A percentile compares a stretch with the other conserved stretches of the same genome.
phyloP scores from a whole-genome alignment of 78 protist genomes.

The Dictyostelium firmibasis region DNA sequence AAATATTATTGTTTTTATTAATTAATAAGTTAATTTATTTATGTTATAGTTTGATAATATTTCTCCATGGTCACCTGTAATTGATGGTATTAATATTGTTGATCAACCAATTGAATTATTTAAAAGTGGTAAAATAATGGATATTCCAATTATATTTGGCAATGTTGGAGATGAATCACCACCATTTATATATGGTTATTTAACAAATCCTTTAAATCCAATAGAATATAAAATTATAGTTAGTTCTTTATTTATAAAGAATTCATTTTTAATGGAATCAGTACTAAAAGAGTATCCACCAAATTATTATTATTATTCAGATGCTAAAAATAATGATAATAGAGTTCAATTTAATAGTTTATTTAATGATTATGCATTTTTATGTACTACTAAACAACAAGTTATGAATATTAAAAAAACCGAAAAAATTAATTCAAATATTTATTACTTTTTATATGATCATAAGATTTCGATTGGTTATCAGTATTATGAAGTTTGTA shows the following conservation, averaged over 20 bases:
- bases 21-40: too few relatives aligned
- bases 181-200: not conserved
- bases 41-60: not conserved
- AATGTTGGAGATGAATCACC: not conserved
- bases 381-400: conserved; percentile 16
- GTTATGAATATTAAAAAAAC: too few relatives aligned
- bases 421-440: too few relatives aligned
- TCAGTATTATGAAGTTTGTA: conserved; percentile 18
- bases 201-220: not conserved
- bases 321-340: not conserved
- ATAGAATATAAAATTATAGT: not conserved
- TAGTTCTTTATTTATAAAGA: too few relatives aligned
- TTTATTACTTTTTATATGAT: too few relatives aligned
- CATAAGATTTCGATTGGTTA: not conserved
- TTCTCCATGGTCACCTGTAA: not conserved
- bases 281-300: conserved; percentile 25
- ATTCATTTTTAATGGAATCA: not conserved
- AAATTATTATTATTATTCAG: too few relatives aligned
- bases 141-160: conserved; percentile 54
- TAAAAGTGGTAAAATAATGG: not conserved
- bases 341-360: not conserved
- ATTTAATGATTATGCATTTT: conserved; percentile 13
- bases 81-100: not conserved
- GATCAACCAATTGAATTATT: not conserved
- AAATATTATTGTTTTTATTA: not conserved